These are phyloP conservation scores for Exophiala lecanii-corni DNA, from an alignment of 2,329 filamentous ascomycete species.

Conservation along the genomic window DNA sequence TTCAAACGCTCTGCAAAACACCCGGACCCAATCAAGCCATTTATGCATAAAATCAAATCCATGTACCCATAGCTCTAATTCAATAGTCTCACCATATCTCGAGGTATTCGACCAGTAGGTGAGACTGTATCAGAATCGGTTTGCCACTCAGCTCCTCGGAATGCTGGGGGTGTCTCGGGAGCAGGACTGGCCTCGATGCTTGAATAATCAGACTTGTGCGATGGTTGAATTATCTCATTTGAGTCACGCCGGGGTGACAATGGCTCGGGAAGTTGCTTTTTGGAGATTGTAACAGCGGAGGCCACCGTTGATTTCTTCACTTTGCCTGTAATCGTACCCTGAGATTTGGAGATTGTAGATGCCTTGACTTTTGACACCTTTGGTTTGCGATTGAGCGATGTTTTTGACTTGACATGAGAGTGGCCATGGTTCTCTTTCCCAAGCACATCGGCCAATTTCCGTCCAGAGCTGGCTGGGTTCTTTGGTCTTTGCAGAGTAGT, in stretches of 20 bases:
- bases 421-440: conserved; percentile 22
- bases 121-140: conserved; percentile 19
- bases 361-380: conserved; percentile 15
- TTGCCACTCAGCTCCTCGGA: conserved; percentile 13
- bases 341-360: conserved; percentile 7
- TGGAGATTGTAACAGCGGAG: conserved; percentile 6
- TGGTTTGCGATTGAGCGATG: conserved; percentile 17
- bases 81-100: conserved; percentile 23
- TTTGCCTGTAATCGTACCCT: conserved; percentile 16
- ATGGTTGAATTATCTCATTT: conserved; percentile 10
- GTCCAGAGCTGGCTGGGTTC: conserved; percentile 25
- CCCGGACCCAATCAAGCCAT: no score
- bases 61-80: no score
- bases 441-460: conserved; percentile 23
- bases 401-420: conserved; percentile 14
- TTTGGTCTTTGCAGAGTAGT: conserved; percentile 11
- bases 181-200: conserved; percentile 18
- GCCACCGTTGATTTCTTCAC: conserved; percentile 19
- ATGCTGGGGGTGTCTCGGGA: conserved; percentile 20
- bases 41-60: no score
- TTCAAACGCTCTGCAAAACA: no score
- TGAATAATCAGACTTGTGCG: conserved; percentile 13
- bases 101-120: conserved; percentile 22
- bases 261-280: conserved; percentile 16
- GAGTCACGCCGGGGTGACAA: conserved; percentile 21